Conservation (phyloP, 306 rosid genomes). For the Vachellia collinsii region DNA sequence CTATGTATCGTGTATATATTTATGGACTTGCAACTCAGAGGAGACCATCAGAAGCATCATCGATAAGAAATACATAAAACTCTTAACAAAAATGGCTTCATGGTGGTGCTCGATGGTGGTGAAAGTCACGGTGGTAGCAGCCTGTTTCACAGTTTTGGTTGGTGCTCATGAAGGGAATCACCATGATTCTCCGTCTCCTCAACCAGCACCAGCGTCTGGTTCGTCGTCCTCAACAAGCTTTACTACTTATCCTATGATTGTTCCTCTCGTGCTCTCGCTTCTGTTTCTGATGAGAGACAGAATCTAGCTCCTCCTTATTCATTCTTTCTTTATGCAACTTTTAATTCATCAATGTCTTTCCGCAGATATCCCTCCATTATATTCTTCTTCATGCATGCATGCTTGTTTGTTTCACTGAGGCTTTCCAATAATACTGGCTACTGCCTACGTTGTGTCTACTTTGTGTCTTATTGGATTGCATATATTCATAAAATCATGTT, state of each 20-base stretch:
- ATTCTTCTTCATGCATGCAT: background rate
- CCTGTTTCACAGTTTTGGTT: conserved; percentile 42
- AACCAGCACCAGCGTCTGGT: conserved; percentile 23
- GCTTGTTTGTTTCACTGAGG: background rate
- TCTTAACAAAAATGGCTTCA: conserved; percentile 45
- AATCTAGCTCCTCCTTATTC: conserved; percentile 6
- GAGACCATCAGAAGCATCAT: background rate
- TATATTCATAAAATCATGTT: background rate
- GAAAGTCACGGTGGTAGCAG: conserved; percentile 36
- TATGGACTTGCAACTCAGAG: background rate
- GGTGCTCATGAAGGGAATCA: conserved; percentile 46
- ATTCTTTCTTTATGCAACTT: background rate
- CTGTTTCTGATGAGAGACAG: conserved; percentile 29
- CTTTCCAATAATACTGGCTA: background rate
- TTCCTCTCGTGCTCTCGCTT: conserved; percentile 39
- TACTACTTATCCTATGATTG: conserved; percentile 38
- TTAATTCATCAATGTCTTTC: background rate
- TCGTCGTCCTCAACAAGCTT: conserved; percentile 33
- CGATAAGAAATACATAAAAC: background rate
- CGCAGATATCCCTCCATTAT: background rate
- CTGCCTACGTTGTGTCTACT: background rate
- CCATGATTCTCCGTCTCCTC: conserved; percentile 33
- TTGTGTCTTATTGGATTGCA: background rate
- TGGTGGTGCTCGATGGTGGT: background rate
- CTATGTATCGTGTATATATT: background rate